Base-by-base conservation (phyloP, 805 yeast genomes). In the Candida xiaguanensis region DNA sequence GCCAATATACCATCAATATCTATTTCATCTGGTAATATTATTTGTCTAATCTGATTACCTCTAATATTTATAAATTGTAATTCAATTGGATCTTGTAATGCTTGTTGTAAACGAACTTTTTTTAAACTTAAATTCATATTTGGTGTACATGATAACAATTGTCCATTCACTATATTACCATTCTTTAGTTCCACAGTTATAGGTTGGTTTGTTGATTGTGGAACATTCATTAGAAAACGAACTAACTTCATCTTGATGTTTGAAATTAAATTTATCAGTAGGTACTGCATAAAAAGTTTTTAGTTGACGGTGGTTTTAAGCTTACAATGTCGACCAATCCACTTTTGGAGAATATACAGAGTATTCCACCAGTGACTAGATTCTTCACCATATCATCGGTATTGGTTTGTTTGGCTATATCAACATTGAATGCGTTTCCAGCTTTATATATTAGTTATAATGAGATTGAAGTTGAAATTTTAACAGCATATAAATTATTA, bases 181-280 rank as follows among this genome's bases (percentile, higher is more conserved):
- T 91, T 88, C 59, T 90, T 91, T 53, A 91, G 69, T 58, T 90
- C 98, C 14, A 90, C 85, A 38, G 91, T 89, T 1, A 91, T 91
- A 36, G 88, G 81, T 62, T 89, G 97, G 41, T 83, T 81, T 27
- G 82, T 77, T 17, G 70, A 59, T 45, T 59, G 51, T 17, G 73
- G 72, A 53, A 91, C 67, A 53, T 88, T 89, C 86, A 86, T 86
- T 44, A 91, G 67, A 58, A 91, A 89, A 44, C 82, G 65, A 12
- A 82, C 86, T 44, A 83, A 61, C 65, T 82, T 82, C 89, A 82
- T 69, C 22, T 12, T 25, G 39, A 24, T 25, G 13, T 8, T 25
- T 25, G n/a, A n/a, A n/a, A n/a, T n/a, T n/a, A n/a, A n/a, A n/a
- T n/a, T n/a, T n/a, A 8, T 16, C 18, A 9, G 29, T 38, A 11